A percentile compares a stretch with the other conserved stretches of the same genome.
Evolutionary conservation across 2,329 filamentous ascomycete species (phyloP).

Genomic region (Thielaviopsis punctulata): DNA sequence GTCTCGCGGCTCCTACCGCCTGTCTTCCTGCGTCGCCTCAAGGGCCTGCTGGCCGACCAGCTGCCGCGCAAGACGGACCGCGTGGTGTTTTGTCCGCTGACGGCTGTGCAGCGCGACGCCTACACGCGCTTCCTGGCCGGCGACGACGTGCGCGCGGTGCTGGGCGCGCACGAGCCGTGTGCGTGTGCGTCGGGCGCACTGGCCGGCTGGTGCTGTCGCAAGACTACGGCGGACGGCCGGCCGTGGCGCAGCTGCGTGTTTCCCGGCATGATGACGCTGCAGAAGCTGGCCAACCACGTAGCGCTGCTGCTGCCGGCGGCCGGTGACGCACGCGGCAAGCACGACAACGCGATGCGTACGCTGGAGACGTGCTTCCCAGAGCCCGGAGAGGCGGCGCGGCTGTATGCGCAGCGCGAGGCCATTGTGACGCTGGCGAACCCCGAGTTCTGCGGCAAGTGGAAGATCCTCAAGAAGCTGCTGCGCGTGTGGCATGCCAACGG

Average conservation of each 20-base stretch:
- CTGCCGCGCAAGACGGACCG: constrained; percentile 87
- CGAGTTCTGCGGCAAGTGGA: constrained; percentile 95
- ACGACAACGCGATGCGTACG: constrained; percentile 57
- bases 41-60: constrained; percentile 78
- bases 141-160: constrained; percentile 43
- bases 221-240: constrained; percentile 39
- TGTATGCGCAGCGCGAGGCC: constrained; percentile 60
- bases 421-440: constrained; percentile 69
- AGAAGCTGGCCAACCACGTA: constrained; percentile 87
- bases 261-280: constrained; percentile 62
- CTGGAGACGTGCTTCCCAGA: constrained; percentile 59
- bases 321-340: constrained; percentile 50
- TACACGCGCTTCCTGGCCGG: constrained; percentile 63
- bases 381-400: constrained; percentile 40
- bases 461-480: constrained; percentile 68
- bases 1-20: constrained; percentile 74
- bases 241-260: constrained; percentile 69
- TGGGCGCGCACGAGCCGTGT: constrained; percentile 49
- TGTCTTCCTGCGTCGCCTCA: constrained; percentile 86
- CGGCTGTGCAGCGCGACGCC: constrained; percentile 59
- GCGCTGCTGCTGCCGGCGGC: constrained; percentile 60
- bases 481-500: constrained; percentile 79
- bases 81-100: constrained; percentile 88
- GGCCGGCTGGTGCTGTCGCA: constrained; percentile 62
- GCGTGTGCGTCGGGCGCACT: constrained; percentile 51